phyloP scores from a whole-genome alignment of 441 rosid species.

The Mallotus repandus region DNA sequence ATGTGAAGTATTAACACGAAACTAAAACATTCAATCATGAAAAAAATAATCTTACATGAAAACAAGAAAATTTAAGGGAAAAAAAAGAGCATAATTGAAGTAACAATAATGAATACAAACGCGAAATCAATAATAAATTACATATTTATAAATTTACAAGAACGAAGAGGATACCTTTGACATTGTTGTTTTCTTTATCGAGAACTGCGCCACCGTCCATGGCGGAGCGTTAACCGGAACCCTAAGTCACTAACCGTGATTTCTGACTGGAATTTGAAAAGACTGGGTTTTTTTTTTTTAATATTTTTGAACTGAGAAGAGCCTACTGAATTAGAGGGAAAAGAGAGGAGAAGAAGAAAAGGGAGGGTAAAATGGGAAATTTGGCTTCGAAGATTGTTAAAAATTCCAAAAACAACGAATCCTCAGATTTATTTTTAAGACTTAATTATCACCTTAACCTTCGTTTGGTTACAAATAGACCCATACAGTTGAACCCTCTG shows the following conservation, averaged over 20 bases:
- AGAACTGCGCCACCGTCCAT: constrained; percentile 24
- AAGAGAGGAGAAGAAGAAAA: neutral
- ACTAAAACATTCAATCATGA: neutral
- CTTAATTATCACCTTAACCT: too few species aligned
- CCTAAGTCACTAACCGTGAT: constrained; percentile 2
- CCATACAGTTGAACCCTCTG: too few species aligned
- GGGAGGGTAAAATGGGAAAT: neutral
- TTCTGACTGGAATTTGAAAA: neutral
- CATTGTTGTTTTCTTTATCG: neutral
- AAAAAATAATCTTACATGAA: too few species aligned
- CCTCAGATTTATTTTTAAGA: too few species aligned
- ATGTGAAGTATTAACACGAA: neutral
- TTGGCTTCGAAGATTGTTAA: neutral
- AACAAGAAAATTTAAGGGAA: too few species aligned
- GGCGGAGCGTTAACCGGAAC: neutral
- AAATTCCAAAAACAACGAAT: too few species aligned
- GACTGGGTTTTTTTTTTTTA: neutral
- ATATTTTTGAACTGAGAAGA: too few species aligned
- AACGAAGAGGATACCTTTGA: constrained; percentile 24
- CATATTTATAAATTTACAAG: too few species aligned
- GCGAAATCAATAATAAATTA: too few species aligned
- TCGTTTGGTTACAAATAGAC: too few species aligned
- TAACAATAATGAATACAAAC: neutral
- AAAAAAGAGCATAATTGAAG: too few species aligned
- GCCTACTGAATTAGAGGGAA: neutral